Conservation (phyloP, 495 filamentous ascomycete genomes). For the Cryomyces antarcticus region DNA sequence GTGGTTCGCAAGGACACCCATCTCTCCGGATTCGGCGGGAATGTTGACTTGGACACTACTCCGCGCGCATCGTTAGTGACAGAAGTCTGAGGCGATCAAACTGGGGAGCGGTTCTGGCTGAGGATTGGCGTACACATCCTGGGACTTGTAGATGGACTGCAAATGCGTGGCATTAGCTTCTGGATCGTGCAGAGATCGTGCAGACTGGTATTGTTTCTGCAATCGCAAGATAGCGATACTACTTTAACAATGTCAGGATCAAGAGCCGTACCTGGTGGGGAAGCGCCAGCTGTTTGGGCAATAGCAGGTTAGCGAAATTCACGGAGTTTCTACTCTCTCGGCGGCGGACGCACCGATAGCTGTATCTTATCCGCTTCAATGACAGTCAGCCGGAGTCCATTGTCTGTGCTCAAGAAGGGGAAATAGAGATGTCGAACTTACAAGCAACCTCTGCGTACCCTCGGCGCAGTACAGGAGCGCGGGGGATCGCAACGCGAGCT, state of each 20-base stretch:
- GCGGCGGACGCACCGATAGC: constrained; percentile 34
- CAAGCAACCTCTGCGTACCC: constrained; percentile 78
- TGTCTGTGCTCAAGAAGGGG: too few relatives aligned
- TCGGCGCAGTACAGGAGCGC: constrained; percentile 56
- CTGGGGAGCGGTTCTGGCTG: constrained; percentile 5
- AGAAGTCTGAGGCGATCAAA: constrained; percentile 19
- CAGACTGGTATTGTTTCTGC: neutral
- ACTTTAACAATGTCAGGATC: constrained; percentile 1
- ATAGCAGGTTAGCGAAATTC: neutral
- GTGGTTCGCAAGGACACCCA: constrained; percentile 98
- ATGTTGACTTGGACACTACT: constrained; percentile 92
- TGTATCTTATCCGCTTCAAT: constrained; percentile 68
- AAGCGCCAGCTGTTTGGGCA: constrained; percentile 38
- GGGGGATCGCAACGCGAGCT: constrained; percentile 48
- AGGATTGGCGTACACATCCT: constrained; percentile 43
- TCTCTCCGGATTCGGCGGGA: constrained; percentile 91
- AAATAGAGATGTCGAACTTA: too few relatives aligned
- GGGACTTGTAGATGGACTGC: constrained; percentile 53
- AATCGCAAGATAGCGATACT: neutral
- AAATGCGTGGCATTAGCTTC: neutral
- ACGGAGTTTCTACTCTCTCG: too few relatives aligned
- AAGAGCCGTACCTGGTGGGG: constrained; percentile 76
- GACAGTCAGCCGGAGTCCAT: too few relatives aligned
- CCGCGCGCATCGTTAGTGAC: constrained; percentile 22
- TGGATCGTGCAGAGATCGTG: neutral